phyloP scores from a whole-genome alignment of 495 filamentous ascomycete genomes.

The Penicillium bialowiezense region DNA sequence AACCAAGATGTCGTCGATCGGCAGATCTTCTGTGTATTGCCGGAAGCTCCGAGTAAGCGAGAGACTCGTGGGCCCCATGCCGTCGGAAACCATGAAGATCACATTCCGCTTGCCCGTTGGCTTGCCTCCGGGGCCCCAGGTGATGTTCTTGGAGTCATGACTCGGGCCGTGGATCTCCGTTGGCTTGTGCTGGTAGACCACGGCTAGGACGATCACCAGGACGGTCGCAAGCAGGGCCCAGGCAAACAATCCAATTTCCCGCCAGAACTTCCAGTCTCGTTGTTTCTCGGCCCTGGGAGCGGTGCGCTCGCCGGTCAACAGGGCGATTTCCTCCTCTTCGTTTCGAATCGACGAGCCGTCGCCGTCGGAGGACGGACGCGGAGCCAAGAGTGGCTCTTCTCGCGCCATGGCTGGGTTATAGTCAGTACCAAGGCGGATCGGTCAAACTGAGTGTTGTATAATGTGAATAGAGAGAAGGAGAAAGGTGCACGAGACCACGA shows the following conservation, averaged over 20 bases:
- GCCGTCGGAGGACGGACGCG: conserved; percentile 43
- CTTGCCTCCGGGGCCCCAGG: conserved; percentile 43
- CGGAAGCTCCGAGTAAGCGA: conserved; percentile 79
- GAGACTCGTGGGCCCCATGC: conserved; percentile 93
- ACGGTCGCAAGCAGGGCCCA: conserved; percentile 91
- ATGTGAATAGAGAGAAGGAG: not conserved
- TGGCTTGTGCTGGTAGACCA: conserved; percentile 66
- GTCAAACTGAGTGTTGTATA: not conserved
- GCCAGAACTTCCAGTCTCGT: conserved; percentile 55
- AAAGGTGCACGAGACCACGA: not conserved
- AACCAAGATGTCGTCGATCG: conserved; percentile 66
- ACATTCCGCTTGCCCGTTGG: conserved; percentile 81
- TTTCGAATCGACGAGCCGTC: conserved; percentile 44
- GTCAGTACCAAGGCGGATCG: not conserved
- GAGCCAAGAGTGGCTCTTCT: conserved; percentile 44
- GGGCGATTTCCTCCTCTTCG: conserved; percentile 61
- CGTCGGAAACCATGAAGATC: conserved; percentile 98
- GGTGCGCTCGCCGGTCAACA: conserved; percentile 57
- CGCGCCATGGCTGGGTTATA: conserved; percentile 32
- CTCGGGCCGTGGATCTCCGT: conserved; percentile 21
- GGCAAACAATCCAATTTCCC: conserved; percentile 69
- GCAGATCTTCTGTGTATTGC: conserved; percentile 65
- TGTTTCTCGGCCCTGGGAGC: conserved; percentile 18
- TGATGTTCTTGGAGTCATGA: conserved; percentile 14
- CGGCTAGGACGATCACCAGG: conserved; percentile 69